Base-by-base conservation (phyloP, 192 early-diverging fungal genomes). In the Backusella tarrabulga region DNA sequence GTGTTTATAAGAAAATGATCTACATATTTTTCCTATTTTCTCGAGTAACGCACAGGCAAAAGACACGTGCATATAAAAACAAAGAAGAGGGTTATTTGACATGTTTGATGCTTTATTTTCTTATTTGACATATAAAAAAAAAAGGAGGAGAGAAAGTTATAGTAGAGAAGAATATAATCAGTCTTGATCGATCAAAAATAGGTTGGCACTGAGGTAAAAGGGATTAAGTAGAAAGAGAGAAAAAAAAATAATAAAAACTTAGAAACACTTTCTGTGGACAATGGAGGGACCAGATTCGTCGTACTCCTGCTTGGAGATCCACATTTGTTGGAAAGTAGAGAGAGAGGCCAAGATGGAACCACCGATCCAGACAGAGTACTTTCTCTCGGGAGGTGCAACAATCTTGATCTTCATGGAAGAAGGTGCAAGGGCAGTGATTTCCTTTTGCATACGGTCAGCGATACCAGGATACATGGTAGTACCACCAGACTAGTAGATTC, bases 291-390 rank as follows among this genome's bases (percentile, higher is more conserved):
- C 88, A 60, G 70, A 81, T 78, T 90, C 88, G 77, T 89, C 87
- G 80, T 90, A 77, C 67, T 77, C 76, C 41, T 93, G 91, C 92
- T 96, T 97, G 67, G 95, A 93, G 86, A 97, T 93, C 96, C 96
- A 98, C 96, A 96, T 95, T 83, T 96, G 95, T 86, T 98, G 97
- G 96, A 99, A 99, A 83, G 96, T 97, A 60, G 97, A 96, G 73
- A 97, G 93, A 40, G 97, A 97, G 69, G 97, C 96, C 42, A 99
- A 87, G 74, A 99, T 97, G 75, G 96, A 97, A 70, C 97, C 97
- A 89, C 97, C 97, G 82, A 99, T 97, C 96, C 97, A 99, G 88
- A 95, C 97, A 75, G 97, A 98, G 94, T 97, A 98, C 89, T 97
- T 99, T 85, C 97, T 91, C 87, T 99, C 97, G 67, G 97, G 97